phyloP scores from a whole-genome alignment of 495 filamentous ascomycete species.

The Hypoxylon crocopeplum region DNA sequence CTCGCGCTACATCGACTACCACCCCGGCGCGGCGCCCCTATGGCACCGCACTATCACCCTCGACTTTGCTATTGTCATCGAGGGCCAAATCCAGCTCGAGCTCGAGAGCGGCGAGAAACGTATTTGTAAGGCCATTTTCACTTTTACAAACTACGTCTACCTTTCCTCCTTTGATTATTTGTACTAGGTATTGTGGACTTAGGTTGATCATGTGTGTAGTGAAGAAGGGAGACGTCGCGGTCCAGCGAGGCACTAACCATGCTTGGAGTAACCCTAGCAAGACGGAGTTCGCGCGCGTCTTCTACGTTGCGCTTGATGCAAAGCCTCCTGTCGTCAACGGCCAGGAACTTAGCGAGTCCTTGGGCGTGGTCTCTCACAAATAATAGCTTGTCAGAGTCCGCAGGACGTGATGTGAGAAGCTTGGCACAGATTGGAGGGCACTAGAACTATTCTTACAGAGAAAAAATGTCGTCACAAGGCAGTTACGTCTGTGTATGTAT shows the following conservation, averaged over 20 bases:
- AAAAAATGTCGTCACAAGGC: no score
- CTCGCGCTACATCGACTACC: slow-evolving; percentile 7
- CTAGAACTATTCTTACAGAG: no score
- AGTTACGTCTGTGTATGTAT: no score
- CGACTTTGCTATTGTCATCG: slow-evolving; percentile 72
- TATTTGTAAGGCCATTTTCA: slow-evolving; percentile 19
- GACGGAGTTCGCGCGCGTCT: slow-evolving; percentile 60
- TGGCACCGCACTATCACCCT: slow-evolving; percentile 67
- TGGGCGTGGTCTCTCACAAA: no score
- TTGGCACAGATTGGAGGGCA: no score
- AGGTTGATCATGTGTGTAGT: slow-evolving; percentile 30
- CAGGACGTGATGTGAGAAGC: no score
- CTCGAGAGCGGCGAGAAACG: slow-evolving; percentile 64
- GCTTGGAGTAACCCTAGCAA: slow-evolving; percentile 64
- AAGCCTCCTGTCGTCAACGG: slow-evolving; percentile 48
- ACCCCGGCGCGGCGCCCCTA: not conserved
- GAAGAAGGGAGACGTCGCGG: slow-evolving; percentile 59
- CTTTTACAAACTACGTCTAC: not conserved
- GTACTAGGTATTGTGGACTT: no score
- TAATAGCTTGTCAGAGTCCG: no score
- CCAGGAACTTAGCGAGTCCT: slow-evolving; percentile 29
- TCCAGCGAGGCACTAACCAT: slow-evolving; percentile 68
- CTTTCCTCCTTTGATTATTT: no score
- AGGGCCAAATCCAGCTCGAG: slow-evolving; percentile 63
- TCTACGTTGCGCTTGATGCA: slow-evolving; percentile 59